Percentiles rank a stretch among this genome's conserved stretches.
Conservation (phyloP, 2,329 filamentous ascomycete species). For the Colletotrichum gigasporum region DNA sequence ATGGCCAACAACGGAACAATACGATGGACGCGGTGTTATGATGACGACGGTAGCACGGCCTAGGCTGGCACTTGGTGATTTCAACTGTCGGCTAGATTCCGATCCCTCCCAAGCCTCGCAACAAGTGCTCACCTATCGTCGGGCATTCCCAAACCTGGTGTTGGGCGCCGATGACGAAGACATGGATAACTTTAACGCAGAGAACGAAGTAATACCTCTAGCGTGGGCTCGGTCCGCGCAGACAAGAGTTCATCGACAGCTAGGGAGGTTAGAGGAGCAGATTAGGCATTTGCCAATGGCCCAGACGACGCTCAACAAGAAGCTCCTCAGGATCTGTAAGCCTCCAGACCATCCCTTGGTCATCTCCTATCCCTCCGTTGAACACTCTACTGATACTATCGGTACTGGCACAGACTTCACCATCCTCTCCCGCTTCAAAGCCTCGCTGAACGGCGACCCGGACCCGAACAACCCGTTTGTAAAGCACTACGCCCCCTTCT, state of each 20-base stretch:
- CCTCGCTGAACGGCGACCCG: conserved; percentile 58
- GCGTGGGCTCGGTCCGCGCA: neutral
- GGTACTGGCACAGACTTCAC: conserved; percentile 50
- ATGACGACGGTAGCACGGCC: neutral
- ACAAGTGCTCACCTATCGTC: conserved; percentile 37
- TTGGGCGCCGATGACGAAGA: conserved; percentile 6
- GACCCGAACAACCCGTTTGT: conserved; percentile 54
- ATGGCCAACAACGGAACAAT: neutral
- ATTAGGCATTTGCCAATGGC: conserved; percentile 51
- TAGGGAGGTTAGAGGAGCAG: conserved; percentile 40
- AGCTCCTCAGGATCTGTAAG: conserved; percentile 45
- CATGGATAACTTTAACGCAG: neutral
- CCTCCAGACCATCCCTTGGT: neutral
- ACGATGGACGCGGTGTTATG: no score
- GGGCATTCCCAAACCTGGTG: conserved; percentile 30
- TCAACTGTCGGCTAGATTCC: conserved; percentile 36
- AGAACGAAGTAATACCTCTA: neutral
- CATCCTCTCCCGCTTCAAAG: conserved; percentile 60
- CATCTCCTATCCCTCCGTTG: neutral
- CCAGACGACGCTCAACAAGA: conserved; percentile 53
- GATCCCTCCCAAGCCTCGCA: conserved; percentile 41
- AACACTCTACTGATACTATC: neutral
- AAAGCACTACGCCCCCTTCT: conserved; percentile 57
- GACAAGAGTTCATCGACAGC: neutral
- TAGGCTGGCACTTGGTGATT: neutral